Percentiles rank a stretch among this genome's conserved stretches.
phyloP scores from a whole-genome alignment of 768 basidiomycete genomes.

The Inosperma sp. region DNA sequence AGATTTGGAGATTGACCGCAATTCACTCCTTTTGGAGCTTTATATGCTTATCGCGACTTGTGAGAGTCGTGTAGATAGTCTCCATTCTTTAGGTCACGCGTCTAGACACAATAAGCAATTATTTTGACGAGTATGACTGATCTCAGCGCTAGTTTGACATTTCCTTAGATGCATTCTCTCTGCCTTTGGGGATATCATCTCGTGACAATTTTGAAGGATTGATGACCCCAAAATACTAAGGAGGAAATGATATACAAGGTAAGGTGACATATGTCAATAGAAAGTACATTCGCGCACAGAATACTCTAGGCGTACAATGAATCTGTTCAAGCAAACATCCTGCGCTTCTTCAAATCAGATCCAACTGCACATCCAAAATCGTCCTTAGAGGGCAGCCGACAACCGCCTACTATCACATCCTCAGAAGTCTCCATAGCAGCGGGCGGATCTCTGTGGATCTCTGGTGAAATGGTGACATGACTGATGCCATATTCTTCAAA shows the following conservation, averaged over 20 bases:
- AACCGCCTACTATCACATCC: constrained; percentile 23
- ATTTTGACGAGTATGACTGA: neutral
- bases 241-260: neutral
- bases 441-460: constrained; percentile 35
- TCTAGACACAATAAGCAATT: constrained; percentile 7
- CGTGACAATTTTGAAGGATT: too few species aligned
- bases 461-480: constrained; percentile 54
- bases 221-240: neutral
- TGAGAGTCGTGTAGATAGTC: too few species aligned
- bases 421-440: constrained; percentile 29
- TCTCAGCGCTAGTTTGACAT: neutral
- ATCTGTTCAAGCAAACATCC: neutral
- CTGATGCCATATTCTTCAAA: constrained; percentile 49
- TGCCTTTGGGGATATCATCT: neutral
- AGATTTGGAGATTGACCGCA: too few species aligned
- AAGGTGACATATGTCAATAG: neutral
- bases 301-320: neutral
- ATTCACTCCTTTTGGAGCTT: too few species aligned
- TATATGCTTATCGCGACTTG: too few species aligned
- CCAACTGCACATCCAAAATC: constrained; percentile 42
- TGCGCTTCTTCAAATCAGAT: constrained; percentile 33
- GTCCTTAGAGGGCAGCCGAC: constrained; percentile 35
- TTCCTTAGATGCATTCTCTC: neutral
- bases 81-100: constrained; percentile 5
- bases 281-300: neutral